These are phyloP conservation scores for Sugiyamaella paludigena DNA, from an alignment of 1,139 yeast species.

Conservation along the genomic window DNA sequence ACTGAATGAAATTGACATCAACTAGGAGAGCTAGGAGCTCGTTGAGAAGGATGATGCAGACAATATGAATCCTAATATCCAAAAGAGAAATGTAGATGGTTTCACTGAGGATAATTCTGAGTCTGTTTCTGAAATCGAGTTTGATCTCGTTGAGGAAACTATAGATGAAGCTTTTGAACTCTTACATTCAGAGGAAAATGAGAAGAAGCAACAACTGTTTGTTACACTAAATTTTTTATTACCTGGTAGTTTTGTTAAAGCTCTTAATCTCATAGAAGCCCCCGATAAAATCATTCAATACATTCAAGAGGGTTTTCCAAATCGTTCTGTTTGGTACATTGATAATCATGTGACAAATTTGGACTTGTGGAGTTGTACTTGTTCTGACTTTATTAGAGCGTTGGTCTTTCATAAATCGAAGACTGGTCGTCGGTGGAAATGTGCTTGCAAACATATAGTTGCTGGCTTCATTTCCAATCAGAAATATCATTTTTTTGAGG, in stretches of 20 bases:
- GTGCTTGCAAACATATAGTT: conserved; percentile 24
- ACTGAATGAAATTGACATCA: no score
- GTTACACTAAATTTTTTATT: conserved; percentile 29
- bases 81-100: no score
- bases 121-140: neutral
- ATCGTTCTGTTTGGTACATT: conserved; percentile 11
- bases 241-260: conserved; percentile 25
- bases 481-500: conserved; percentile 12
- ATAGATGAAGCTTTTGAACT: conserved; percentile 1
- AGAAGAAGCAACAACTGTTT: conserved; percentile 17
- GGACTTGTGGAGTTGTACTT: conserved; percentile 23
- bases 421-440: conserved; percentile 18
- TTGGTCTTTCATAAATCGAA: neutral
- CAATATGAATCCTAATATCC: no score
- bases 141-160: neutral
- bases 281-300: conserved; percentile 16
- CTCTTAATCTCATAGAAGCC: conserved; percentile 26
- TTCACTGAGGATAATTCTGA: no score
- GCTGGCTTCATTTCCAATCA: conserved; percentile 22
- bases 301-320: conserved; percentile 1
- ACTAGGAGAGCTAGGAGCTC: no score
- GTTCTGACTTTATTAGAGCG: conserved; percentile 17
- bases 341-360: conserved; percentile 15
- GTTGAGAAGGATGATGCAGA: no score
- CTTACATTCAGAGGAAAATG: conserved; percentile 4